Evolutionary conservation across 257 asterid species (phyloP), one percentile per base, ranked within the genome.

Genomic region (Capsicum pubescens): DNA sequence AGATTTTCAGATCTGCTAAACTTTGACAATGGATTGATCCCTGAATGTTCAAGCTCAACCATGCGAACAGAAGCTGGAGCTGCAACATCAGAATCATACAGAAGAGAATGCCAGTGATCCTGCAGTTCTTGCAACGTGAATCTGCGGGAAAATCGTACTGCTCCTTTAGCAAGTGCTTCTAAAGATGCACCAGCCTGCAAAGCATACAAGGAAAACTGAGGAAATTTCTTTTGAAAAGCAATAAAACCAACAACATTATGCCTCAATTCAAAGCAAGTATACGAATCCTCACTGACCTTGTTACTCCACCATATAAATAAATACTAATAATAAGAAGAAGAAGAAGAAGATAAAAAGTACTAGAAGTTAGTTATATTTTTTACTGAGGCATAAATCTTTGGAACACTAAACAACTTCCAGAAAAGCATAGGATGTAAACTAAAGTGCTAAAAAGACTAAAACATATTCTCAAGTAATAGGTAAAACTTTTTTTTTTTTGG

Each of bases 131-230:
- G 91, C 79, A 90, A 89, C 78, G 96, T 90, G 84, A 87, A 94
- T 90, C 91, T 88, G 82, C 94, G 95, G 57, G 99, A 94, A 91
- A 97, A 97, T 84, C 86, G 93, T 21, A 93, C 93, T 56, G 97
- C 98, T 21, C 98, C 99, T 89, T 92, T 96, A 67, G 98, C 97
- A 83, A 97, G 98, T 83, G 99, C 93, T 90, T 97, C 97, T 86
- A 97, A 82, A 17, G 98, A 93, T 80, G 97, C 98, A 89, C 97
- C 99, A 56, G 91, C 92, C 98, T 93, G 87, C 83, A 54, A 54
- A 86, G 21, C 72, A 58, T 44, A 68, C 15, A 2, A 59, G 69
- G 83, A 82, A 64, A 1, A 57, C 79, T 70, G 63, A 79, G 15
- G 10, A 67, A 77, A 64, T 54, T 77, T 54, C 59, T 77, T 69